A percentile compares a stretch with the other conserved stretches of the same genome.
phyloP scores from a whole-genome alignment of 2,329 filamentous ascomycete species.

The Arthrobotrys sphaeroides region DNA sequence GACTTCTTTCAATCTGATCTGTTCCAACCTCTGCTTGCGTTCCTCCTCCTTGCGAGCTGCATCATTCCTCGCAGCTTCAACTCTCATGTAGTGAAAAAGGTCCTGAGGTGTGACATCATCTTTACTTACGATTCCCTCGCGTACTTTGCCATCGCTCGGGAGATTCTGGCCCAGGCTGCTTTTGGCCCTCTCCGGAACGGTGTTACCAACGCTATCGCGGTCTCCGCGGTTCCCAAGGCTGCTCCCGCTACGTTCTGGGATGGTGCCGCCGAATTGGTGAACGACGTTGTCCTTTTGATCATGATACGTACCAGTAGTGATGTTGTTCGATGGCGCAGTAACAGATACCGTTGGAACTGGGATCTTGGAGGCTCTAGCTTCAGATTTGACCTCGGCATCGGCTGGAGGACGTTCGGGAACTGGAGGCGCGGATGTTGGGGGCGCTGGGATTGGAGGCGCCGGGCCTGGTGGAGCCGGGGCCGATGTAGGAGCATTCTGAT shows the following conservation, averaged over 20 bases:
- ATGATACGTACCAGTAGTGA: conserved; percentile 44
- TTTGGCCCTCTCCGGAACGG: conserved; percentile 24
- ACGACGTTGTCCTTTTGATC: conserved; percentile 29
- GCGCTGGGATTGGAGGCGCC: too few relatives aligned
- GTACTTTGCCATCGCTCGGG: neutral
- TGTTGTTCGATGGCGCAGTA: neutral
- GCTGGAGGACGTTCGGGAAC: neutral
- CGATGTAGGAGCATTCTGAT: neutral
- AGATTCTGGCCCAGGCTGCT: conserved; percentile 39
- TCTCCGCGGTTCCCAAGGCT: conserved; percentile 42
- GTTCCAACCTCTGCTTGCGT: neutral
- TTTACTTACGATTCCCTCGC: neutral
- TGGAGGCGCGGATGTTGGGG: conserved; percentile 12
- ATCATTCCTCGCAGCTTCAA: neutral
- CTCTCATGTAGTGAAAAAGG: neutral
- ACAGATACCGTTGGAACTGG: neutral
- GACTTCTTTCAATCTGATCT: neutral
- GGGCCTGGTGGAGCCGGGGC: conserved; percentile 7
- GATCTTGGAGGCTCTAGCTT: neutral
- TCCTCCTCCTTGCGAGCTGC: neutral
- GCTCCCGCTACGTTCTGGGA: conserved; percentile 44
- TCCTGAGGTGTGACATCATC: neutral
- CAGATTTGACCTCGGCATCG: neutral
- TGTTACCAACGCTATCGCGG: neutral
- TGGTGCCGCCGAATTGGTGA: conserved; percentile 29